A percentile compares a stretch with the other conserved stretches of the same genome.
phyloP scores from a whole-genome alignment of 1,284 basidiomycete species.

The Pseudozyma sp. region DNA sequence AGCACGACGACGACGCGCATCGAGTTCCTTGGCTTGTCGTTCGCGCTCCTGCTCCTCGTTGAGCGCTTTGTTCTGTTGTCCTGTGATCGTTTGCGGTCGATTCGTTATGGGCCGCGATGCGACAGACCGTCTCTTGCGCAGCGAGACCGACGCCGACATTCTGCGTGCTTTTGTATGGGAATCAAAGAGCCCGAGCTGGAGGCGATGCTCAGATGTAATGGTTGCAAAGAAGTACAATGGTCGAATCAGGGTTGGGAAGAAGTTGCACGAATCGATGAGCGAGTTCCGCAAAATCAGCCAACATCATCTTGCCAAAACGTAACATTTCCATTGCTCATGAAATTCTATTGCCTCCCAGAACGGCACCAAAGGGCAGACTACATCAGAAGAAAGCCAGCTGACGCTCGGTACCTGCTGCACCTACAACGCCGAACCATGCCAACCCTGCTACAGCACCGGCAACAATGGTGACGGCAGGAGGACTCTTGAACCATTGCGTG shows the following conservation, averaged over 20 bases:
- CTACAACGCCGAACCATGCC: constrained; percentile 70
- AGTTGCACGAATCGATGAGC: background rate
- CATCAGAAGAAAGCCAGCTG: constrained; percentile 40
- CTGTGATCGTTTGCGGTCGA: constrained; percentile 48
- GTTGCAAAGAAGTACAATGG: background rate
- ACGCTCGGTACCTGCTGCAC: constrained; percentile 34
- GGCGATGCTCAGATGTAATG: background rate
- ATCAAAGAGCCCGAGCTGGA: too few species aligned
- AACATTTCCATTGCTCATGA: background rate
- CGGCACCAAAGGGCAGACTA: background rate
- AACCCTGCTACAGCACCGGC: constrained; percentile 70
- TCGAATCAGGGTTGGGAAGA: background rate
- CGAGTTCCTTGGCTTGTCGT: constrained; percentile 37
- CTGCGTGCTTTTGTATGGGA: background rate
- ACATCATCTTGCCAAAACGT: background rate
- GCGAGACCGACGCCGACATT: constrained; percentile 35
- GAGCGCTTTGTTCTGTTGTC: constrained; percentile 39
- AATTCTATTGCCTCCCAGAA: too few species aligned
- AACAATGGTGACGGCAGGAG: constrained; percentile 69
- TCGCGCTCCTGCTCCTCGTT: constrained; percentile 42
- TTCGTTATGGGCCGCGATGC: constrained; percentile 38
- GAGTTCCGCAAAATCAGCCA: background rate
- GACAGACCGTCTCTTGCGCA: constrained; percentile 41
- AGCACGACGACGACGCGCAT: constrained; percentile 35
- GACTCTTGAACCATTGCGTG: constrained; percentile 67